Evolutionary conservation across 257 asterid genomes (phyloP).

Genomic region (Solanum tarapatanum): DNA sequence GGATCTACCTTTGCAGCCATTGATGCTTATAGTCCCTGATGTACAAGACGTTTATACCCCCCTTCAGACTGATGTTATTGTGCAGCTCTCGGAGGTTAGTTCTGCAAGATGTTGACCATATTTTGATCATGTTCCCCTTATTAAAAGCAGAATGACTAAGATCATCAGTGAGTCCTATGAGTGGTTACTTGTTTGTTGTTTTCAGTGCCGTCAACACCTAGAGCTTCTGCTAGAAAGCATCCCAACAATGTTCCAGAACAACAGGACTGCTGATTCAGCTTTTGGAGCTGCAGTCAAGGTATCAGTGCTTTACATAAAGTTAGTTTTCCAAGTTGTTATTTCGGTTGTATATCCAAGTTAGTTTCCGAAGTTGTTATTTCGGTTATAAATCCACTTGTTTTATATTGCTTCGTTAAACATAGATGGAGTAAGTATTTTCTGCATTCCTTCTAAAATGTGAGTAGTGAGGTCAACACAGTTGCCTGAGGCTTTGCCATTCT

Average conservation of each 20-base stretch:
- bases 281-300: constrained; percentile 95
- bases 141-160: background rate
- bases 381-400: background rate
- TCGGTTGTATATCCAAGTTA: background rate
- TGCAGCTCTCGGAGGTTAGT: constrained; percentile 80
- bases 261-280: constrained; percentile 76
- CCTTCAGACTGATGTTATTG: constrained; percentile 81
- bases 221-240: constrained; percentile 79
- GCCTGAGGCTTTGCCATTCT: background rate
- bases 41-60: constrained; percentile 98
- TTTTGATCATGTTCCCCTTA: background rate
- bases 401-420: background rate
- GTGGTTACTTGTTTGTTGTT: background rate
- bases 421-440: background rate
- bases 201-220: constrained; percentile 83
- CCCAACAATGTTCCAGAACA: constrained; percentile 82
- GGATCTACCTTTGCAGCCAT: constrained; percentile 50
- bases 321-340: background rate
- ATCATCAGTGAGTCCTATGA: background rate
- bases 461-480: background rate
- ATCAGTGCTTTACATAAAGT: constrained; percentile 1
- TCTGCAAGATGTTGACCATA: constrained; percentile 5
- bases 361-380: background rate
- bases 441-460: background rate
- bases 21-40: constrained; percentile 97